These are phyloP conservation scores for Taphrina communis DNA, from an alignment of 1,139 yeast genomes.

Conservation along the genomic window DNA sequence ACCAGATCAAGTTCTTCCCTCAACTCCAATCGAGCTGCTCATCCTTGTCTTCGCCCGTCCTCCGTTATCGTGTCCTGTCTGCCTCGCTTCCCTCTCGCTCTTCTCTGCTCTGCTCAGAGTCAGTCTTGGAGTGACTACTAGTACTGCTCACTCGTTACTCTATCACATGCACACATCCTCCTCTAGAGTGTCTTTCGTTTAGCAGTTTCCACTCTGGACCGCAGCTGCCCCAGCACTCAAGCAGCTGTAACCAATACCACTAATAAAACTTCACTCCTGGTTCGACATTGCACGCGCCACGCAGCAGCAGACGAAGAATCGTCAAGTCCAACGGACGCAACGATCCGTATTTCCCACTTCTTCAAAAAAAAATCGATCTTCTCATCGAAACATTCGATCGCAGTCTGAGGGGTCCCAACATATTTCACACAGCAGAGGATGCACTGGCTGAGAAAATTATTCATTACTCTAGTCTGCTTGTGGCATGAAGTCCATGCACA, in stretches of 20 bases:
- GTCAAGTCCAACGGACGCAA: too few relatives aligned
- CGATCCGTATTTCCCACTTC: background rate
- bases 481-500: conserved; percentile 13
- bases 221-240: background rate
- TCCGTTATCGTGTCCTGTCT: background rate
- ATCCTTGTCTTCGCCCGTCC: background rate
- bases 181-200: background rate
- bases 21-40: background rate
- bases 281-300: too few relatives aligned
- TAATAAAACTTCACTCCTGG: too few relatives aligned
- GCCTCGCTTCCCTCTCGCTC: background rate
- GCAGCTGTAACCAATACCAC: too few relatives aligned
- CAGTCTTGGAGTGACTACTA: too few relatives aligned
- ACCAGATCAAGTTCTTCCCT: background rate
- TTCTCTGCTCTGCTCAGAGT: background rate
- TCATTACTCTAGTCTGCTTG: conserved; percentile 1
- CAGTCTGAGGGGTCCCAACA: too few relatives aligned
- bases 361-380: background rate
- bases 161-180: background rate
- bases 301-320: too few relatives aligned
- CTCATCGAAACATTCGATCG: too few relatives aligned
- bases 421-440: background rate
- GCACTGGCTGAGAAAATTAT: background rate
- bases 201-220: background rate
- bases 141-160: too few relatives aligned